phyloP scores from a whole-genome alignment of 306 rosid species.

The Castanopsis chinensis region DNA sequence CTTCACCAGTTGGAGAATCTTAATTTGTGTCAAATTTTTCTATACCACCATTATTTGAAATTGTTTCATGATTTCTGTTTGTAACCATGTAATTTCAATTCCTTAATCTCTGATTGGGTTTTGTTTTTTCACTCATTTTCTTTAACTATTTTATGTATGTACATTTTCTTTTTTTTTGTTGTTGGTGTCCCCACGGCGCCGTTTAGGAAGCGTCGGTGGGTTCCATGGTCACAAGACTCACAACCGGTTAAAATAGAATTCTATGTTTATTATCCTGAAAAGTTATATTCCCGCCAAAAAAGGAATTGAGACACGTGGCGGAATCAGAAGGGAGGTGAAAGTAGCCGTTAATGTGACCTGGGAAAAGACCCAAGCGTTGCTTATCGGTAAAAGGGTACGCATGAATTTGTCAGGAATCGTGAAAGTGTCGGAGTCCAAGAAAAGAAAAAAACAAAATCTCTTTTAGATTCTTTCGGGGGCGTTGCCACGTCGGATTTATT shows the following conservation, averaged over 20 bases:
- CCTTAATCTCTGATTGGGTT: neutral
- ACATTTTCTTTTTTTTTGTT: no score
- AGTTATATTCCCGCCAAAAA: conserved; percentile 50
- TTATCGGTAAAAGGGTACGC: conserved; percentile 17
- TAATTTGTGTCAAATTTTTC: neutral
- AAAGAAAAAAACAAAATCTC: neutral
- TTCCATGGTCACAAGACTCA: neutral
- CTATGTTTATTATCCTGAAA: neutral
- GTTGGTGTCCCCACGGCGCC: conserved; percentile 34
- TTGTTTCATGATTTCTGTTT: conserved; percentile 8
- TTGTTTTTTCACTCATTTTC: no score
- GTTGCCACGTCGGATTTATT: conserved; percentile 15
- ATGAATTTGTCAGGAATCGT: neutral
- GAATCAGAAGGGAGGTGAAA: conserved; percentile 28
- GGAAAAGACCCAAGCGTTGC: conserved; percentile 17
- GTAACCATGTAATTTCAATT: neutral
- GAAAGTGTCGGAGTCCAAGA: conserved; percentile 22
- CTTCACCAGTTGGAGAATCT: conserved; percentile 54
- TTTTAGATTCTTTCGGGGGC: neutral
- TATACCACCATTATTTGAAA: neutral
- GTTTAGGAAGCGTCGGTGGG: neutral
- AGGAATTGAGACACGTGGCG: conserved; percentile 47
- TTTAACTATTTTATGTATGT: no score
- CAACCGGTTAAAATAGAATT: conserved; percentile 29
- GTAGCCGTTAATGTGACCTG: conserved; percentile 67